Base-by-base conservation (phyloP, 345 rosid species). In the Excoecaria cochinchinensis region DNA sequence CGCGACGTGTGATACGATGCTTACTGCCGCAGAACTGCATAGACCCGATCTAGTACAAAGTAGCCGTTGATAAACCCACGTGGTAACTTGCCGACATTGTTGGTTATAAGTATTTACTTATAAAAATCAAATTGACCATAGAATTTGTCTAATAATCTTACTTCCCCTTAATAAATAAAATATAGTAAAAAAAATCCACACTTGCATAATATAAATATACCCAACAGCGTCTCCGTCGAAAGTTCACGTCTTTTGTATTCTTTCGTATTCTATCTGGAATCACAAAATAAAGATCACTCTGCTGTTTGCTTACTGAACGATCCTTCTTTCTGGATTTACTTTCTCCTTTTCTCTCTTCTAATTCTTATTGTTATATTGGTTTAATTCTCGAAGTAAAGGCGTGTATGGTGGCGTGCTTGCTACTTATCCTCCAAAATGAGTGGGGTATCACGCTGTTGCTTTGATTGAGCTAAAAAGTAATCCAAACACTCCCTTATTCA, bases 61-160 rank as follows among this genome's bases (percentile, higher is more conserved):
- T 79, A 82, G 78, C 85, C 85, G 85, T 83, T 83, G 51, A 11
- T 24, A 22, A 0, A 15, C 42, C 81, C 81, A 79, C 79, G 67
- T 77, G 81, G 78, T 14, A 25, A 13, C 50, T 56, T 74, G 83
- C 86, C 83, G 83, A 80, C 83, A 61, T 0, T 4, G 6, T 1
- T 24, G 42, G 56, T 68, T 24, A 38, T 56, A 16, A 15, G 5
- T 15, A 6, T 1, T 44, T 6, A 44, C 65, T 16, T 25, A 8
- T 11, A 14, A 31, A 2, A 62, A 8, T 13, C 15, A 31, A 62
- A 38, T 62, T 16, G 42, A 44, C 10, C 48, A 44, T 6, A 25
- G 38, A 62, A 22, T 3, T 3, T 36, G 16, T 3, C 25, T 3
- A 2, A 7, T 10, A 58, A 58, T 21, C 65, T 62, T 10, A 15